These are phyloP conservation scores for Teunomyces atbi DNA, from an alignment of 805 yeast species.

Conservation along the genomic window DNA sequence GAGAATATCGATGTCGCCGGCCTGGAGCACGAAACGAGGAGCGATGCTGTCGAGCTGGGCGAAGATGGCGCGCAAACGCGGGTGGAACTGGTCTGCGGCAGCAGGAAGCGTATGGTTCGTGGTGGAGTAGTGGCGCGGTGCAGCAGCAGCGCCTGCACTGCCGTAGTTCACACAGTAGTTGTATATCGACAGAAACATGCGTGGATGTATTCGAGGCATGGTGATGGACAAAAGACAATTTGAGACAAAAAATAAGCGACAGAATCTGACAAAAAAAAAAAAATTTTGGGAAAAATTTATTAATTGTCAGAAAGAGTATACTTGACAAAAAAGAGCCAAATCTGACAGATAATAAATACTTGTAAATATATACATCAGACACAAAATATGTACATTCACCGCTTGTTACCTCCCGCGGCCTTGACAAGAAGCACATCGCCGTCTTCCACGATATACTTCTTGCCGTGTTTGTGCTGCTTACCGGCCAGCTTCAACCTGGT, in stretches of 20 bases:
- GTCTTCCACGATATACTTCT: slow-evolving; percentile 75
- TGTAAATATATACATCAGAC: background rate
- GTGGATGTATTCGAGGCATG: slow-evolving; percentile 3
- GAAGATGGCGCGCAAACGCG: slow-evolving; percentile 41
- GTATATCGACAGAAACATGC: slow-evolving; percentile 26
- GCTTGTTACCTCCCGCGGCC: slow-evolving; percentile 61
- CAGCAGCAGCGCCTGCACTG: slow-evolving; percentile 4
- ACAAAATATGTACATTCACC: slow-evolving; percentile 1
- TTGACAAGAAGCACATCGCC: slow-evolving; percentile 79
- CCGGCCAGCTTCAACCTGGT: slow-evolving; percentile 53
- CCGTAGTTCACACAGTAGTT: slow-evolving; percentile 17
- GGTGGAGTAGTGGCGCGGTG: slow-evolving; percentile 21
- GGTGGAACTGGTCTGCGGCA: slow-evolving; percentile 34
- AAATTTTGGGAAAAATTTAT: too few species aligned
- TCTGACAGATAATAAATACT: too few species aligned
- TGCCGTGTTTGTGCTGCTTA: slow-evolving; percentile 66
- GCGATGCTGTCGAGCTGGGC: slow-evolving; percentile 61
- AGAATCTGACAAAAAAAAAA: background rate
- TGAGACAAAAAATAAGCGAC: background rate
- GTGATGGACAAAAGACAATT: background rate
- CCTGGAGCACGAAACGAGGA: slow-evolving; percentile 62
- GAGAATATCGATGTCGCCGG: slow-evolving; percentile 59
- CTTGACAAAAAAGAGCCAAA: too few species aligned
- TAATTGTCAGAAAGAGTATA: too few species aligned
- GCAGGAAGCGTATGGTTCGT: slow-evolving; percentile 23